Base-by-base conservation (phyloP, 106 monocot species). In the Posidonia australis region DNA sequence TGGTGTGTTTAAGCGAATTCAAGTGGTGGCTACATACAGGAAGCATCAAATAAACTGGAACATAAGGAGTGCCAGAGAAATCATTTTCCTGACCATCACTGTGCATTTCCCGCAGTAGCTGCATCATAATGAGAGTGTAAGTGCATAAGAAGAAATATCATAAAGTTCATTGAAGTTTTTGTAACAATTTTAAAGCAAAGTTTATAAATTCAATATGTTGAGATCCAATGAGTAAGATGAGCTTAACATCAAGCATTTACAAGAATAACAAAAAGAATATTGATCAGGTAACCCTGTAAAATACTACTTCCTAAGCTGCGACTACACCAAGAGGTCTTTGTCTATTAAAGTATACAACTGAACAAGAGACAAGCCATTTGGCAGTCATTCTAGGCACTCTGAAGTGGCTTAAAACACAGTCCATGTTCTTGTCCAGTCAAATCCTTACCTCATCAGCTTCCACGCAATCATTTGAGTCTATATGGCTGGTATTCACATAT, bases 1-100 rank as follows among this genome's bases (percentile, higher is more conserved):
- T 36, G 2, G 5, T 36, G 36, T 36, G 36, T 4, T 36, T 36
- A 36, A 36, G 7, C 7, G 2, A 36, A 7, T 18, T 55, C 20
- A 23, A 25, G 19, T 4, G 5, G 5, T 48, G 46, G 36, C 10
- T 26, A 80, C 84, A 82, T 77, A 96, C 96, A 52, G 82, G 72
- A 44, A 96, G 84, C 60, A 60, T 74, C 9, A 77, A 77, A 64
- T 76, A 90, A 65, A 96, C 76, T 1, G 90, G 90, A 82, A 96
- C 62, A 57, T 87, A 90, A 51, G 79, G 71, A 70, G 84, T 84
- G 64, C 80, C 84, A 16, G 54, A 66, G 80, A 82, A 87, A 74
- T 79, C 80, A 49, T 74, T 78, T 19, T 67, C 73, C 24, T 76
- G 62, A 29, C 64, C 67, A 51, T 58, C 46, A 22, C 71, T 31